Evolutionary conservation across 2,329 filamentous ascomycete species (phyloP).

Genomic region (Fusarium miscanthi): DNA sequence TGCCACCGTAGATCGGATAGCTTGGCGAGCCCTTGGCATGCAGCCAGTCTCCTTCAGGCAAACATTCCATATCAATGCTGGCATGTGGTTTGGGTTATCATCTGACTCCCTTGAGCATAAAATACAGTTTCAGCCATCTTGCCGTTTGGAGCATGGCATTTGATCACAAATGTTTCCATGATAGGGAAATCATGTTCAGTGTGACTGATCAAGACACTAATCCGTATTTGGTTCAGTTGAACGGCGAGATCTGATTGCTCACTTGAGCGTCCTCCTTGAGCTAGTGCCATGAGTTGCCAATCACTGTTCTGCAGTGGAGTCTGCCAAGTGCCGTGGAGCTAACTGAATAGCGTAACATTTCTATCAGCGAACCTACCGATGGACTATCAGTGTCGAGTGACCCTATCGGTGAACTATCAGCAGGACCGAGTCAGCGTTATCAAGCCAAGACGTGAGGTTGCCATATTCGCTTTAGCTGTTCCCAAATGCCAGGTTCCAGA

Average conservation of each 20-base stretch:
- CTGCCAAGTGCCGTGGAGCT: not conserved
- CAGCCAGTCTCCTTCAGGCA: not conserved
- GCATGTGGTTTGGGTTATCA: not conserved
- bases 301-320: not conserved
- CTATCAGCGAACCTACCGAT: no score
- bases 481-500: not conserved
- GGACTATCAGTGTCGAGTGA: no score
- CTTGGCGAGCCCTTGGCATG: rapidly evolving
- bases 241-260: not conserved
- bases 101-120: not conserved
- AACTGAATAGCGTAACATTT: not conserved
- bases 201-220: not conserved
- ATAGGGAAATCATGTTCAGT: not conserved
- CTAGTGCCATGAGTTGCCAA: not conserved
- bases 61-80: rapidly evolving
- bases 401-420: not conserved
- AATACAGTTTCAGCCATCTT: rapidly evolving
- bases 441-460: not conserved
- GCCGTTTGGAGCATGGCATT: rapidly evolving
- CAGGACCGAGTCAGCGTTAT: not conserved
- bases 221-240: not conserved
- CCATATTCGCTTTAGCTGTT: not conserved
- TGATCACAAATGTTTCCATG: not conserved
- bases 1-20: not conserved
- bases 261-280: rapidly evolving